phyloP scores from a whole-genome alignment of 208 protist genomes.

The Zelonia costaricensis region DNA sequence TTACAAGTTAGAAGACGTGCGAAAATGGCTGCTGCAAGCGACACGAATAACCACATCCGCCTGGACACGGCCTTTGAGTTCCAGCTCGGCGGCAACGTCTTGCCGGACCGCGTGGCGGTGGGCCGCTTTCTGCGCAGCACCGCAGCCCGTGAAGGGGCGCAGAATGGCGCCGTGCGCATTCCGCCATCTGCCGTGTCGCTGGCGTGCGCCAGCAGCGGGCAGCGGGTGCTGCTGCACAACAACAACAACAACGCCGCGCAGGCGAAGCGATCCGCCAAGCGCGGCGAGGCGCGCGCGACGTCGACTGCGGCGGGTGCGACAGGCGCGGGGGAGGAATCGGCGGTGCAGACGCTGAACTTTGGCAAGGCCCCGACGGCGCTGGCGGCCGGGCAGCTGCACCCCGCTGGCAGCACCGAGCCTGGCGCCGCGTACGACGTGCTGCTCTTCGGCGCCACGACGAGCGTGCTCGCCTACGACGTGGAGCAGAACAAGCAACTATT shows the following conservation, averaged over 20 bases:
- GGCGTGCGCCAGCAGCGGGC: conserved; percentile 67
- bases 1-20: too few relatives aligned
- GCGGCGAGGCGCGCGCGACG: conserved; percentile 30
- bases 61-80: conserved; percentile 72
- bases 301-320: conserved; percentile 7
- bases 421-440: conserved; percentile 70
- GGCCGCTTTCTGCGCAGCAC: conserved; percentile 63
- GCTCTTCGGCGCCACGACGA: conserved; percentile 88
- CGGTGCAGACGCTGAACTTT: conserved; percentile 82
- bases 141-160: conserved; percentile 6
- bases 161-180: conserved; percentile 14
- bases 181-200: conserved; percentile 50
- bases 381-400: conserved; percentile 51
- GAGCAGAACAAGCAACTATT: conserved; percentile 92
- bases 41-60: conserved; percentile 27
- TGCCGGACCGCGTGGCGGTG: conserved; percentile 52
- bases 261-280: conserved; percentile 42
- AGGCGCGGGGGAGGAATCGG: conserved; percentile 25
- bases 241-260: conserved; percentile 52
- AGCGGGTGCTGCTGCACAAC: conserved; percentile 88
- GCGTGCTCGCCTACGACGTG: conserved; percentile 92
- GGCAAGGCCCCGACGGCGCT: conserved; percentile 85
- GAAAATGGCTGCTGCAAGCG: conserved; percentile 7
- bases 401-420: conserved; percentile 5
- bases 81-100: conserved; percentile 48